phyloP scores from a whole-genome alignment of 2,329 filamentous ascomycete species.

The Diaporthe destruens region DNA sequence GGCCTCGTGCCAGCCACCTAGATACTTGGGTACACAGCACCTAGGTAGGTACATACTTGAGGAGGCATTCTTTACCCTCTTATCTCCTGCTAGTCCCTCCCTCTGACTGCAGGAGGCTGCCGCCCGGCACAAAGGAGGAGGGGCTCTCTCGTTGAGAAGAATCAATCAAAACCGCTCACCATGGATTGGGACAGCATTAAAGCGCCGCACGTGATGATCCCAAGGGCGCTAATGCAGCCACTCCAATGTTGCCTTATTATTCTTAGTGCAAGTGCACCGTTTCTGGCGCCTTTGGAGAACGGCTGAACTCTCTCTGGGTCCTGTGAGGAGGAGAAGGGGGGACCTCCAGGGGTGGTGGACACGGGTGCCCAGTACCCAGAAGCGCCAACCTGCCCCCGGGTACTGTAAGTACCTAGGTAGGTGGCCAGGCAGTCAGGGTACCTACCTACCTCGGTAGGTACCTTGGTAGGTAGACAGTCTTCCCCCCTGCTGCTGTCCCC shows the following conservation, averaged over 20 bases:
- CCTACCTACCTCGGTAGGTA: too few species aligned
- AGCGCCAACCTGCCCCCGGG: not conserved
- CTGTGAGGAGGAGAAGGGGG: not conserved
- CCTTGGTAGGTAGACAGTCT: not conserved
- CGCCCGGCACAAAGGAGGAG: slow-evolving; percentile 25
- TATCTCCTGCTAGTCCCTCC: not conserved
- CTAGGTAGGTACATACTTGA: too few species aligned
- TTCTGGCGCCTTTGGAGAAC: slow-evolving; percentile 6
- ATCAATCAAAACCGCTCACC: slow-evolving; percentile 29
- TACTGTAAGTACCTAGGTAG: not conserved
- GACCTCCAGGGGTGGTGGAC: slow-evolving; percentile 20
- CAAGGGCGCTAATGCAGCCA: slow-evolving; percentile 29
- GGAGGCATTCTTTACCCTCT: not conserved
- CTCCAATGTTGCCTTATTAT: slow-evolving; percentile 10
- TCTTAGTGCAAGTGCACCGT: slow-evolving; percentile 9
- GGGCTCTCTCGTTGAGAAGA: not conserved
- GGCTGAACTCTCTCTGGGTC: not conserved
- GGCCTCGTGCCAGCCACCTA: not conserved
- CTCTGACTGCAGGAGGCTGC: slow-evolving; percentile 19
- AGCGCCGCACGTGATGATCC: slow-evolving; percentile 3
- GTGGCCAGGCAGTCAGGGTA: too few species aligned
- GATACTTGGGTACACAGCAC: too few species aligned
- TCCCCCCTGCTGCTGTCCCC: not conserved
- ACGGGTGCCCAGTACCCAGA: not conserved
- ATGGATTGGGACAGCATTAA: slow-evolving; percentile 19